phyloP scores from a whole-genome alignment of 306 rosid genomes.

The Vachellia collinsii region DNA sequence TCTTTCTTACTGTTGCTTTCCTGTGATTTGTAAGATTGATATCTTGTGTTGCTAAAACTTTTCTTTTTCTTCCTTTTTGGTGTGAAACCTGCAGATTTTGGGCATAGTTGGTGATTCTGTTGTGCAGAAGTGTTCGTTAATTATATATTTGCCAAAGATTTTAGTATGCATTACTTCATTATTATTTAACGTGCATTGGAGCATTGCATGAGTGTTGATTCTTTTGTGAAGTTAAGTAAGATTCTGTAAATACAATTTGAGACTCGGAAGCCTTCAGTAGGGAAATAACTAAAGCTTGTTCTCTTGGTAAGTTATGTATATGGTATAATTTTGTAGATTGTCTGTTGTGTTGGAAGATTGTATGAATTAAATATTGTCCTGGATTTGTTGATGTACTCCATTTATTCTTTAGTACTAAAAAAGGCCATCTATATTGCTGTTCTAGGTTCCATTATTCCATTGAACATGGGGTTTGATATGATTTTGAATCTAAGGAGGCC shows the following conservation, averaged over 20 bases:
- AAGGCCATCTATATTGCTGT: neutral
- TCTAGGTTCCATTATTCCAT: neutral
- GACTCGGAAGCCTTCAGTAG: conserved; percentile 70
- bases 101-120: conserved; percentile 56
- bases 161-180: conserved; percentile 48
- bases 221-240: conserved; percentile 69
- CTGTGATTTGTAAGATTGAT: conserved; percentile 31
- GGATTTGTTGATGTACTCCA: neutral
- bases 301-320: conserved; percentile 72
- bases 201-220: conserved; percentile 66
- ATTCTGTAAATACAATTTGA: conserved; percentile 60
- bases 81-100: conserved; percentile 66
- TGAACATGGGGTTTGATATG: neutral
- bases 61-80: conserved; percentile 42
- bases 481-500: neutral
- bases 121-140: conserved; percentile 50
- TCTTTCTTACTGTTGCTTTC: conserved; percentile 13
- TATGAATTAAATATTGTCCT: conserved; percentile 22
- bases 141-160: conserved; percentile 55
- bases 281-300: conserved; percentile 62
- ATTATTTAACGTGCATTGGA: conserved; percentile 51
- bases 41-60: conserved; percentile 34
- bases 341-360: conserved; percentile 22
- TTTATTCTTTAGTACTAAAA: neutral
- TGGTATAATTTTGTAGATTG: conserved; percentile 7